Conservation (phyloP, 306 rosid species). For the Rosa multiflora region DNA sequence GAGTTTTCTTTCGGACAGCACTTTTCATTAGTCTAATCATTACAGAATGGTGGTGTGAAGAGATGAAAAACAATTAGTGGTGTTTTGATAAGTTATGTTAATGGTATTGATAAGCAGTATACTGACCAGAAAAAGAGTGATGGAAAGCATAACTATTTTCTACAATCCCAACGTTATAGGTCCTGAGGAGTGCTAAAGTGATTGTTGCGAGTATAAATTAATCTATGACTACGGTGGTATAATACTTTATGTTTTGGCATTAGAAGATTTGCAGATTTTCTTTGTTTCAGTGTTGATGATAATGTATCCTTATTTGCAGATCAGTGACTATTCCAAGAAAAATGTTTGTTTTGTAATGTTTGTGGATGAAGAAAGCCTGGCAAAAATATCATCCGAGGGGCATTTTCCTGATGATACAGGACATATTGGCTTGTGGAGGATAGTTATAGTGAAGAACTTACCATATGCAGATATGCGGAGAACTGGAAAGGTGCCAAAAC, state of each 20-base stretch:
- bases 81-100: background rate
- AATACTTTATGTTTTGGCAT: slow-evolving; percentile 1
- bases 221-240: background rate
- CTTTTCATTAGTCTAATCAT: background rate
- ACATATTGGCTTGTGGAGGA: slow-evolving; percentile 75
- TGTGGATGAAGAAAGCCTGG: slow-evolving; percentile 71
- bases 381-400: slow-evolving; percentile 72
- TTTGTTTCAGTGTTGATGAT: slow-evolving; percentile 21
- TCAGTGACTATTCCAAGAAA: slow-evolving; percentile 79
- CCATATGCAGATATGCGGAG: slow-evolving; percentile 90
- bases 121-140: too few relatives aligned
- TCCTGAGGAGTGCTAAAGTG: background rate
- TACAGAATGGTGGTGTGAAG: background rate
- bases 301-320: slow-evolving; percentile 52
- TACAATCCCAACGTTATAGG: background rate
- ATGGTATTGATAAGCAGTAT: too few relatives aligned
- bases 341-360: slow-evolving; percentile 90
- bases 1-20: background rate
- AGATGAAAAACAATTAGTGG: background rate
- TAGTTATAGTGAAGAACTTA: slow-evolving; percentile 65
- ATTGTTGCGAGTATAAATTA: background rate
- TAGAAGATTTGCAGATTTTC: slow-evolving; percentile 9
- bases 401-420: slow-evolving; percentile 66
- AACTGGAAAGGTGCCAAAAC: slow-evolving; percentile 96
- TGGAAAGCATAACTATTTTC: background rate